Evolutionary conservation across 768 basidiomycete genomes (phyloP).

Genomic region (Russula griseocarnosa): DNA sequence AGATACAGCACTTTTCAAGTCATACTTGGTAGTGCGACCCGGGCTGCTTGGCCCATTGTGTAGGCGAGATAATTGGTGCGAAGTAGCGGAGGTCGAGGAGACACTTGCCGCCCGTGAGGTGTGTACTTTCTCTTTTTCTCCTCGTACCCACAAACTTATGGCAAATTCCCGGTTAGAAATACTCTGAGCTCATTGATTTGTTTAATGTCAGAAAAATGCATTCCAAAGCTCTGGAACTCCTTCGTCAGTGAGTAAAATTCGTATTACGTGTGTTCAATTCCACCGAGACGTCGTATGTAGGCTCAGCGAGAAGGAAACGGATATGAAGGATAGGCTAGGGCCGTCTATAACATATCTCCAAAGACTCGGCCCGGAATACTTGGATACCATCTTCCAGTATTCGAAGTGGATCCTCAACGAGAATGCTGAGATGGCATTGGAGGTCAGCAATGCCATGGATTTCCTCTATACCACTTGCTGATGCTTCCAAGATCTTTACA

Average conservation of each 20-base stretch:
- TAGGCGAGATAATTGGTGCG: conserved; percentile 94
- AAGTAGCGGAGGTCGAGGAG: conserved; percentile 90
- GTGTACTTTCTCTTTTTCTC: conserved; percentile 26
- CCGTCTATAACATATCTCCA: conserved; percentile 89
- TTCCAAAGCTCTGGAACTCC: conserved; percentile 71
- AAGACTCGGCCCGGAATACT: conserved; percentile 78
- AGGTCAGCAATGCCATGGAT: conserved; percentile 43
- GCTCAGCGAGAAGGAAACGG: conserved; percentile 71
- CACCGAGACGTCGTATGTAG: conserved; percentile 39
- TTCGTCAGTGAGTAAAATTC: conserved; percentile 69
- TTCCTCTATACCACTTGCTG: neutral
- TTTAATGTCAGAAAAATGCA: conserved; percentile 98
- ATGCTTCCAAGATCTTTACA: conserved; percentile 71
- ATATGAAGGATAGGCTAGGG: conserved; percentile 69
- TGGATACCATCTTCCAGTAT: conserved; percentile 76
- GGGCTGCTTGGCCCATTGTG: conserved; percentile 81
- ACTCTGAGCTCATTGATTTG: conserved; percentile 80
- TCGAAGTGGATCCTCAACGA: conserved; percentile 83
- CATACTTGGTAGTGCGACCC: conserved; percentile 79
- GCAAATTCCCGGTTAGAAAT: conserved; percentile 61
- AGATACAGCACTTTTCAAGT: conserved; percentile 92
- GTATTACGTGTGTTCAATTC: neutral
- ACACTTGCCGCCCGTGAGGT: conserved; percentile 77
- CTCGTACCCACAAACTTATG: neutral
- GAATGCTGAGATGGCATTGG: conserved; percentile 68